These are phyloP conservation scores for Fusarium equiseti DNA, from an alignment of 2,329 filamentous ascomycete species.

Conservation along the genomic window DNA sequence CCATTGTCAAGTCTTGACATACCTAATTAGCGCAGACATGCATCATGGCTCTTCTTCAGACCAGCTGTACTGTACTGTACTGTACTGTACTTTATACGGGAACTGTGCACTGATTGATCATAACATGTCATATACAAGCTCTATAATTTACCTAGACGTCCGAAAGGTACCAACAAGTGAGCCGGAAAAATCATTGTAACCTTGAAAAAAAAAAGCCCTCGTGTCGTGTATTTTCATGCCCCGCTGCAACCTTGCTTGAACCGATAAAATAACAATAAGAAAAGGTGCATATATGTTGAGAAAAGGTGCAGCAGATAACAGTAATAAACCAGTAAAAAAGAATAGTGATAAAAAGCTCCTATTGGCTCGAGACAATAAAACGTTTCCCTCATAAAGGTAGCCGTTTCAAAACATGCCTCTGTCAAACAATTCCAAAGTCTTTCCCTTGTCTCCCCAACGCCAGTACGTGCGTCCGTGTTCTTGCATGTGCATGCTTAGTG, in stretches of 20 bases:
- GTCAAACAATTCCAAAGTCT: slow-evolving; percentile 32
- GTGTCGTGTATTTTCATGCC: slow-evolving; percentile 47
- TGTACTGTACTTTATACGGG: not conserved
- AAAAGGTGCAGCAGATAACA: slow-evolving; percentile 8
- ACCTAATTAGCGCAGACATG: not conserved
- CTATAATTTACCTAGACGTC: slow-evolving; percentile 20
- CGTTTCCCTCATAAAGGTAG: slow-evolving; percentile 5
- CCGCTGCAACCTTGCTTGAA: slow-evolving; percentile 38
- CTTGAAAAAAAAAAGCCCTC: slow-evolving; percentile 12
- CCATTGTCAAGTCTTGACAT: not conserved
- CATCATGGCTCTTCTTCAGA: not conserved
- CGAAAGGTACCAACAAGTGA: slow-evolving; percentile 1
- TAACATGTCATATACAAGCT: slow-evolving; percentile 18
- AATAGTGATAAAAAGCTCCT: slow-evolving; percentile 12
- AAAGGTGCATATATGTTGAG: slow-evolving; percentile 37
- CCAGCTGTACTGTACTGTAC: not conserved
- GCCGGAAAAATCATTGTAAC: slow-evolving; percentile 13
- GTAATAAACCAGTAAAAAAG: slow-evolving; percentile 8
- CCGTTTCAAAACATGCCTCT: slow-evolving; percentile 12
- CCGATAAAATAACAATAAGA: slow-evolving; percentile 12
- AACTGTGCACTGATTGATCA: not conserved
- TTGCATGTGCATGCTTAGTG: slow-evolving; percentile 33
- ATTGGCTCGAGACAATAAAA: slow-evolving; percentile 20
- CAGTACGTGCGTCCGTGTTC: slow-evolving; percentile 44
- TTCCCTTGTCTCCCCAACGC: slow-evolving; percentile 49